Base-by-base conservation (phyloP, 352 stramenopile species). In the Phytophthora melonis region DNA sequence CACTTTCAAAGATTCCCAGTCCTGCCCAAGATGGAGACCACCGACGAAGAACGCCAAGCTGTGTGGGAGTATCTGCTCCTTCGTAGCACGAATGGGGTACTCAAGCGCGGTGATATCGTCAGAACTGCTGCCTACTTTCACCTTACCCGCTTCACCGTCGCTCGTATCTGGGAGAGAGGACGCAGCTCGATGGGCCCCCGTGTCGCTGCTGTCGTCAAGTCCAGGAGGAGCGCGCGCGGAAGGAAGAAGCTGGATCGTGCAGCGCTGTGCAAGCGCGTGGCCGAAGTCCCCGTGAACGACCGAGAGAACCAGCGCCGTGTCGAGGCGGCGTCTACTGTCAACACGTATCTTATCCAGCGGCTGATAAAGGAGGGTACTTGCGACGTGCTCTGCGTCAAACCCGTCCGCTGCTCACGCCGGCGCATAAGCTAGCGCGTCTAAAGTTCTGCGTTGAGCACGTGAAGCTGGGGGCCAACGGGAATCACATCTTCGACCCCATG, bases 311-410 rank as follows among this genome's bases (percentile, higher is more conserved):
- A 69, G 18, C 39, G 63, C 5, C 19, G 5, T 1, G 27, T 62
- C 8, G 25, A 69, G 16, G 10, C 25, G 9, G 50, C 21, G 3
- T 39, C 61, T 23, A 25, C 9, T 11, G 8, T 45, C 1, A 60
- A 14, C 36, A 23, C 32, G 2, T 61, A 68, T 27, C 13, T 68
- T 1, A 21, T 68, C 23, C 23, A 63, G n/a, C 63, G 23, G 14
- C 41, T 69, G n/a, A 49, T 52, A 0, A 27, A 27, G 23, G 63
- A 69, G 18, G 27, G 11, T 69, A 63, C 25, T 18, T 69, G 5
- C 39, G 54, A 4, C 63, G 63, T 4, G 23, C 63, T 5, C 27
- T 69, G 10, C 7, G 53, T 0, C 53, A 58, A 58, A 63, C 63
- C 18, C 63, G 63, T 8, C 63, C 63, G 19, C 25, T 58, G 3